These are phyloP conservation scores for Fraxinus excelsior DNA, from an alignment of 257 asterid genomes.

Conservation along the genomic window DNA sequence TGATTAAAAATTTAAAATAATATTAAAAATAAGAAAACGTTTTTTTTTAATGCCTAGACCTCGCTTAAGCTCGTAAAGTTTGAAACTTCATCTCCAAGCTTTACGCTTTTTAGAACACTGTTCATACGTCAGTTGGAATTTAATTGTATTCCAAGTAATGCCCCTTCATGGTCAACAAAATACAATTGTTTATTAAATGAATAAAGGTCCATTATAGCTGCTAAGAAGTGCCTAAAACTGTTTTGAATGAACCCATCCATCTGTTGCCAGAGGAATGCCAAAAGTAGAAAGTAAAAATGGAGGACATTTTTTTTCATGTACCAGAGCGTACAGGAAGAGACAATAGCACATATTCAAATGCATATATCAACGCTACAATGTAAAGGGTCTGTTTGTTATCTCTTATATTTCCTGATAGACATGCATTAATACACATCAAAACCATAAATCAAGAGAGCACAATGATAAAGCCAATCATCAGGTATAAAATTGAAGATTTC, in stretches of 20 bases:
- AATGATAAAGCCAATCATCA: neutral
- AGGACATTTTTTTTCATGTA: neutral
- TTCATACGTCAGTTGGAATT: neutral
- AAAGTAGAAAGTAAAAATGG: neutral
- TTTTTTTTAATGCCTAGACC: too few species aligned
- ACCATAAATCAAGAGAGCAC: neutral
- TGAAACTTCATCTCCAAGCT: too few species aligned
- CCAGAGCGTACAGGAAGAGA: neutral
- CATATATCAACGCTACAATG: neutral
- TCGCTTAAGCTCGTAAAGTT: too few species aligned
- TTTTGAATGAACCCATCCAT: neutral
- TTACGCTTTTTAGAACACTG: too few species aligned
- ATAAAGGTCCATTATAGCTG: neutral
- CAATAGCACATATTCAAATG: neutral
- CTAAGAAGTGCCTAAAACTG: slow-evolving; percentile 3
- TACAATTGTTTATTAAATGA: neutral
- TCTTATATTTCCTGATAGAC: neutral
- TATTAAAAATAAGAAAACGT: too few species aligned
- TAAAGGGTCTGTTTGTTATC: neutral
- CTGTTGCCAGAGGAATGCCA: neutral
- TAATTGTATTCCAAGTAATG: neutral
- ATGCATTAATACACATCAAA: neutral
- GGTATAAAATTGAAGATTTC: slow-evolving; percentile 3
- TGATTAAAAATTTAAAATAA: too few species aligned
- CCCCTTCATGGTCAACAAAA: neutral